Conservation (phyloP, 2,329 filamentous ascomycete species). For the Chaetothyriales sp. region DNA sequence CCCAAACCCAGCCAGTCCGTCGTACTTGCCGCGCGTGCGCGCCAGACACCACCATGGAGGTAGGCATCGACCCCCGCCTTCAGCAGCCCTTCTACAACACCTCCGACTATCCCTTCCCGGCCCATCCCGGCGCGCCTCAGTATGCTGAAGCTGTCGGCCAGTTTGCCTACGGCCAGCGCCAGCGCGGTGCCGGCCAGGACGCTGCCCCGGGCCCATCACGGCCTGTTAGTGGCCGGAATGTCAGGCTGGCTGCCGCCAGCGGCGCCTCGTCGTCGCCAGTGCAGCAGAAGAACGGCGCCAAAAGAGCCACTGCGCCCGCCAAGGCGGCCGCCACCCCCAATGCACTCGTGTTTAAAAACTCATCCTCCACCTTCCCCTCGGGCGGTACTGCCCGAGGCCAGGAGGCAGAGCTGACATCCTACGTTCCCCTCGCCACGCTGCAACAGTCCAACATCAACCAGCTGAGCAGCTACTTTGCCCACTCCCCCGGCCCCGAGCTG, state of each 20-base stretch:
- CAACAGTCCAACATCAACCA: slow-evolving; percentile 9
- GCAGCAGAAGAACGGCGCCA: background rate
- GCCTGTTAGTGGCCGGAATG: background rate
- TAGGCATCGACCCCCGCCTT: background rate
- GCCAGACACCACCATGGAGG: background rate
- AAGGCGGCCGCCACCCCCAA: background rate
- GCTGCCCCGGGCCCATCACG: background rate
- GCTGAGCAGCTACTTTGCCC: slow-evolving; percentile 10
- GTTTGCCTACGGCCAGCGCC: background rate
- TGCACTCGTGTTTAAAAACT: slow-evolving; percentile 11
- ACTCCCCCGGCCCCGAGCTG: slow-evolving; percentile 2
- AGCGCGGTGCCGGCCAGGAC: background rate
- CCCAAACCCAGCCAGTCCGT: background rate
- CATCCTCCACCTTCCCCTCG: slow-evolving; percentile 11
- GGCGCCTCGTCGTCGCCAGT: background rate
- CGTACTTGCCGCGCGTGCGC: background rate
- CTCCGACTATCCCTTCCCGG: background rate
- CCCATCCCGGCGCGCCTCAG: background rate
- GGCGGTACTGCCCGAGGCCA: slow-evolving; percentile 3
- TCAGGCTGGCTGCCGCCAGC: background rate
- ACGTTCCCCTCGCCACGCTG: slow-evolving; percentile 9
- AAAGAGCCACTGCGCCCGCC: background rate
- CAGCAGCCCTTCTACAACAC: background rate
- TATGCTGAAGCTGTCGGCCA: background rate
- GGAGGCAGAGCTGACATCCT: slow-evolving; percentile 2